Evolutionary conservation across 2,329 filamentous ascomycete species (phyloP), one percentile per base, ranked within the genome.

Genomic region (Monosporascus ibericus): DNA sequence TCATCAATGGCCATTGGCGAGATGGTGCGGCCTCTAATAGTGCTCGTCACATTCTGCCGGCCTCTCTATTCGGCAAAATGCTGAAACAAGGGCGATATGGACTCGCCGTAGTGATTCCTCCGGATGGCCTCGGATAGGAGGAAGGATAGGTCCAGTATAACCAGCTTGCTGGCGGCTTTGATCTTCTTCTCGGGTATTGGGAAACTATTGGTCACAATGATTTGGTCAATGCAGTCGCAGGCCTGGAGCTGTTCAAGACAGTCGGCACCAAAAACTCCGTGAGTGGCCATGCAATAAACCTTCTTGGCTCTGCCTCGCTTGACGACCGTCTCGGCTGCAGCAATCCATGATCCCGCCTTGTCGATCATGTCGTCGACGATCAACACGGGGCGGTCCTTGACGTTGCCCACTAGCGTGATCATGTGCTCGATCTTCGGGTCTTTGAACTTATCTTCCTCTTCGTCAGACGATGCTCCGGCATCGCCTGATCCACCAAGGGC

Each of bases 341-440:
- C 92, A 60, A 99, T 95, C 94, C 94, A 99, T 6, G 90, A 96
- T 15, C 88, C 90, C 9, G 91, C 86, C 74, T 96, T 96, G 74
- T 99, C 94, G 65, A 99, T 96, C 88, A 99, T 97, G 69, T 99
- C 94, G 68, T 99, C 94, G 48, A 99, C 88, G 55, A 99, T 91
- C 67, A 99, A 87, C 50, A 97, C 94, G 0, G 90, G 86, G 53
- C 90, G 84, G 66, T 90, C 85, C 65, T 85, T 87, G 55, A 99
- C 94, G 63, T 97, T 90, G 55, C 94, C 94, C 15, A 99, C 94
- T n/a, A 99, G 78, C 0, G 94, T 99, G 63, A 99, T 95, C 76
- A 92, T 96, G 65, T 92, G 91, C 73, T 99, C 94, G 22, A 92
- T 78, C 55, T 87, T 85, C 11, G 87, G 84, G 60, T 92, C 85